Percentiles rank a stretch among this genome's conserved stretches.
phyloP scores from a whole-genome alignment of 1,284 basidiomycete species.

The Porogramme epimiltina region DNA sequence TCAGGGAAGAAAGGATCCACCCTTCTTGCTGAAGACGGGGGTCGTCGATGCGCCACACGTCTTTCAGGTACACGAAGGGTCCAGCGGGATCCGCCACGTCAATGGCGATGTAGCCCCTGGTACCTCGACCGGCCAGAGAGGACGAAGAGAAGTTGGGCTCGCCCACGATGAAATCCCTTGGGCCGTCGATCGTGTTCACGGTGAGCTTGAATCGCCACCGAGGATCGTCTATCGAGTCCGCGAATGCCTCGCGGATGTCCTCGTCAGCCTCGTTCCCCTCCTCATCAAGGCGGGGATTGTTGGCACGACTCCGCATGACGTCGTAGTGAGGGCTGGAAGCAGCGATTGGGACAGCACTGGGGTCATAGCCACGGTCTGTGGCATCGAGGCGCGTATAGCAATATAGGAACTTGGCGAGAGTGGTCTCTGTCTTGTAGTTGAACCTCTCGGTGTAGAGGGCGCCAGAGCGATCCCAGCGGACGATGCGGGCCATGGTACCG shows the following conservation, averaged over 20 bases:
- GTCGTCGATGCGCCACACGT: slow-evolving; percentile 25
- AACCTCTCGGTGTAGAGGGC: neutral
- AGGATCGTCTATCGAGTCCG: neutral
- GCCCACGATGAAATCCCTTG: neutral
- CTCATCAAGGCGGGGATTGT: neutral
- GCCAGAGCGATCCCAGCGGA: slow-evolving; percentile 1
- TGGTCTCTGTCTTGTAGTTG: slow-evolving; percentile 2
- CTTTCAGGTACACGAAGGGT: slow-evolving; percentile 26
- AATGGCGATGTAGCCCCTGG: slow-evolving; percentile 9
- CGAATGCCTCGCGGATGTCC: neutral
- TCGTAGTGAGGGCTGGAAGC: neutral
- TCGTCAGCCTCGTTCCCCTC: neutral
- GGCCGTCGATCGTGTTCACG: neutral
- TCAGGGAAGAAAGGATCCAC: slow-evolving; percentile 20
- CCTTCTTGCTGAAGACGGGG: slow-evolving; percentile 21
- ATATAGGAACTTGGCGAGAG: neutral
- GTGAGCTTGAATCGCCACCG: neutral
- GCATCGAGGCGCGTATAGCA: neutral
- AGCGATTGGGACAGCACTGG: neutral
- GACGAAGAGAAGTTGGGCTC: neutral
- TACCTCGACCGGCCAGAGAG: slow-evolving; percentile 1
- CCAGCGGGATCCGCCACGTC: neutral
- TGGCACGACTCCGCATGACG: neutral
- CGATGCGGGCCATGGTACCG: neutral
- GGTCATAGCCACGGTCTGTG: neutral